phyloP scores from a whole-genome alignment of 2,329 filamentous ascomycete species.

The Neoscytalidium dimidiatum region DNA sequence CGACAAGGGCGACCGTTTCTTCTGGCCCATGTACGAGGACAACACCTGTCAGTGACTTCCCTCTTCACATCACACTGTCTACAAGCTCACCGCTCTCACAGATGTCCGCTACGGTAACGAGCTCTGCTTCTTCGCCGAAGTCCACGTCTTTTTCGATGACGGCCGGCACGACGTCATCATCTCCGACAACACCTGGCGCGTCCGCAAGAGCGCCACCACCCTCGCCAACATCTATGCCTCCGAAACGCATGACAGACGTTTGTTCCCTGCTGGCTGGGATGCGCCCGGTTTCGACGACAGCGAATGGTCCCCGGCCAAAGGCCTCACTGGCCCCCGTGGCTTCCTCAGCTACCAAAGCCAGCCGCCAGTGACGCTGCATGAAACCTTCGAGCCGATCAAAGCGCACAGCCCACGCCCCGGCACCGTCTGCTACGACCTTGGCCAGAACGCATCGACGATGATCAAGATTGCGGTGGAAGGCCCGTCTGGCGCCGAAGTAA shows the following conservation, averaged over 20 bases:
- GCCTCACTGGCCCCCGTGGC: slow-evolving; percentile 42
- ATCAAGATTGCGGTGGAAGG: slow-evolving; percentile 31
- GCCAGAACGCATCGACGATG: slow-evolving; percentile 38
- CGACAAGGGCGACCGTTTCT: slow-evolving; percentile 45
- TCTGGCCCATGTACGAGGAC: slow-evolving; percentile 47
- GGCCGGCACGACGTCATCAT: slow-evolving; percentile 39
- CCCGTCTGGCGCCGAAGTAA: slow-evolving; percentile 30
- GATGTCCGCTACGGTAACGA: slow-evolving; percentile 30
- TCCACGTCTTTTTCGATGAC: slow-evolving; percentile 42
- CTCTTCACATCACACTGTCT: not conserved
- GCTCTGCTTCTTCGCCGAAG: slow-evolving; percentile 44
- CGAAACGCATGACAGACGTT: slow-evolving; percentile 40
- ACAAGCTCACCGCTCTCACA: not conserved
- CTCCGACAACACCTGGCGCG: slow-evolving; percentile 41
- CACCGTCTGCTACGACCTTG: slow-evolving; percentile 33
- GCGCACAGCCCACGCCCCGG: slow-evolving; percentile 27
- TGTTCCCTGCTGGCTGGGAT: slow-evolving; percentile 41
- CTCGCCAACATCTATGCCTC: slow-evolving; percentile 46
- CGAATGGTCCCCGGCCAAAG: slow-evolving; percentile 37
- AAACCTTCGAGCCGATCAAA: slow-evolving; percentile 36
- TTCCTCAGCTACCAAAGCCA: slow-evolving; percentile 44
- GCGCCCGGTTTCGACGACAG: slow-evolving; percentile 30
- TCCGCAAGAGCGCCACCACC: slow-evolving; percentile 42
- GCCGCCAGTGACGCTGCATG: slow-evolving; percentile 41
- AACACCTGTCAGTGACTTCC: slow-evolving; percentile 36